Evolutionary conservation across 257 asterid genomes (phyloP).

Genomic region (Echium plantagineum): DNA sequence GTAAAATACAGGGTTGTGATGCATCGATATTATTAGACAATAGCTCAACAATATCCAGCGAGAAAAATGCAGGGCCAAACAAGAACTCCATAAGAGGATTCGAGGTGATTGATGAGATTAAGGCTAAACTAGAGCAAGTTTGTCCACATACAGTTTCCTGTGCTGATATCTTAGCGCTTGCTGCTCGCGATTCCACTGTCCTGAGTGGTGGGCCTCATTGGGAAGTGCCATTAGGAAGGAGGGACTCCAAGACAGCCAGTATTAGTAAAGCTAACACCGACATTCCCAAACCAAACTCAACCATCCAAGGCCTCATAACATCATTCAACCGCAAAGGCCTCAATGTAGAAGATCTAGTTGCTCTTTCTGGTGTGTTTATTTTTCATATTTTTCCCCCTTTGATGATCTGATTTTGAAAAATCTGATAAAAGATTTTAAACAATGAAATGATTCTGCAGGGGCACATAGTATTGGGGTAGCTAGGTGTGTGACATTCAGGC

Average conservation of each 20-base stretch:
- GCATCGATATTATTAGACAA: slow-evolving; percentile 59
- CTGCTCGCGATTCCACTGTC: slow-evolving; percentile 55
- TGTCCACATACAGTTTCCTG: slow-evolving; percentile 85
- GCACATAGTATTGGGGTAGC: slow-evolving; percentile 76
- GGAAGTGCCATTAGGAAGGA: slow-evolving; percentile 60
- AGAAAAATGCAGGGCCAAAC: slow-evolving; percentile 65
- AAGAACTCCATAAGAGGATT: slow-evolving; percentile 58
- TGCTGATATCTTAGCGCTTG: slow-evolving; percentile 64
- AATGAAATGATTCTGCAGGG: slow-evolving; percentile 21
- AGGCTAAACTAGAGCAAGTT: slow-evolving; percentile 45
- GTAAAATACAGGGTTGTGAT: slow-evolving; percentile 51
- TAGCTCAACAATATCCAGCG: slow-evolving; percentile 34
- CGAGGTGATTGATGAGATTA: slow-evolving; percentile 67
- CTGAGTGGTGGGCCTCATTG: slow-evolving; percentile 26
- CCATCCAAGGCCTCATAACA: slow-evolving; percentile 42
- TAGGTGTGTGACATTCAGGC: slow-evolving; percentile 58
- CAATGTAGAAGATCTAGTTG: slow-evolving; percentile 51
- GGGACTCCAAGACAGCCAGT: slow-evolving; percentile 58
- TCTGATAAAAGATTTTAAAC: not conserved
- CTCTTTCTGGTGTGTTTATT: slow-evolving; percentile 47
- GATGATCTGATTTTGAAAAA: not conserved
- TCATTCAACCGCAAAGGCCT: slow-evolving; percentile 57
- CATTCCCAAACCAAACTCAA: slow-evolving; percentile 71
- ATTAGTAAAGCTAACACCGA: slow-evolving; percentile 33
- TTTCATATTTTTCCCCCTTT: not conserved